Evolutionary conservation across 768 basidiomycete species (phyloP).

Genomic region (Sutorius australiensis): DNA sequence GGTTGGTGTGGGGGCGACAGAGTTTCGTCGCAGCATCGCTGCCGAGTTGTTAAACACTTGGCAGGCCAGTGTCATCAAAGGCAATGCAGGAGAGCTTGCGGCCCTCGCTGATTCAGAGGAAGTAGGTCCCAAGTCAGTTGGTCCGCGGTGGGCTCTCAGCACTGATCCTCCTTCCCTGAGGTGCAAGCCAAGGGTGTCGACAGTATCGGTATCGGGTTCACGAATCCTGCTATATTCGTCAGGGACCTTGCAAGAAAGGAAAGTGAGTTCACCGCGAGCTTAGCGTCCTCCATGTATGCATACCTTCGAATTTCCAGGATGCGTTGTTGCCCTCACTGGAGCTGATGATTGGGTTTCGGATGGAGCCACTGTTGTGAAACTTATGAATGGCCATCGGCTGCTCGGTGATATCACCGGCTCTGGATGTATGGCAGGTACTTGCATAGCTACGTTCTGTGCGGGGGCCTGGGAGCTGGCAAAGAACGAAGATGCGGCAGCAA

Average conservation of each 20-base stretch:
- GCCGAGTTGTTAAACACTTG: constrained; percentile 68
- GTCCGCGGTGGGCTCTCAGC: neutral
- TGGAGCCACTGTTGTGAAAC: constrained; percentile 61
- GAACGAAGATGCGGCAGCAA: constrained; percentile 31
- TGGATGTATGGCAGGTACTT: constrained; percentile 79
- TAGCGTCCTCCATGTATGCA: neutral
- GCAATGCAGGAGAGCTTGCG: constrained; percentile 88
- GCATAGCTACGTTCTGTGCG: constrained; percentile 78
- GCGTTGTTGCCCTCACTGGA: constrained; percentile 80
- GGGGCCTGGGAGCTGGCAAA: constrained; percentile 46
- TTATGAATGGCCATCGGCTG: constrained; percentile 70
- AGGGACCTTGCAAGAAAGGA: constrained; percentile 66
- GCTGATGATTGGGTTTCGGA: constrained; percentile 81
- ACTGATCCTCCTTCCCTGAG: constrained; percentile 31
- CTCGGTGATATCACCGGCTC: constrained; percentile 85
- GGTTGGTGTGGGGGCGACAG: constrained; percentile 84
- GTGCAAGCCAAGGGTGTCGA: constrained; percentile 83
- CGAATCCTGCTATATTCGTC: constrained; percentile 70
- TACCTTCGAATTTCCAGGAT: constrained; percentile 43
- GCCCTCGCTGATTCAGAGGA: constrained; percentile 72
- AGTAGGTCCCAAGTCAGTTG: constrained; percentile 35
- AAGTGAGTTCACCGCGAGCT: constrained; percentile 43
- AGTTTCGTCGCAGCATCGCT: constrained; percentile 54
- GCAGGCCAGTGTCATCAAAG: constrained; percentile 91
- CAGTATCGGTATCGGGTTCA: constrained; percentile 72